Evolutionary conservation across 441 rosid genomes (phyloP).

Genomic region (Populus hybrid): DNA sequence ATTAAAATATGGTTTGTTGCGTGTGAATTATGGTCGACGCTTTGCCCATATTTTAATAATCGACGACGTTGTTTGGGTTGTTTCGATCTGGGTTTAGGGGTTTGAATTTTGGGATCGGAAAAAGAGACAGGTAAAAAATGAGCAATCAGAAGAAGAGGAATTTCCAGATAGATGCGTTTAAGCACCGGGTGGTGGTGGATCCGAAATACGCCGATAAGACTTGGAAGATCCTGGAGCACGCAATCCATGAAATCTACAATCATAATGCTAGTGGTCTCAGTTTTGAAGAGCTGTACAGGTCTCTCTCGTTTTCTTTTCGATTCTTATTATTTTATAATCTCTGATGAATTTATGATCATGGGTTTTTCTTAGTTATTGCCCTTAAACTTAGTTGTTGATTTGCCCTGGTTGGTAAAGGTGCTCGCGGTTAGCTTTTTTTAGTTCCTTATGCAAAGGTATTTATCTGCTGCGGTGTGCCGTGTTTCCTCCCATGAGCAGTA

Average conservation of each 20-base stretch:
- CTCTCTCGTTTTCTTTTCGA: not conserved
- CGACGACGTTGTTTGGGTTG: not conserved
- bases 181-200: conserved; percentile 91
- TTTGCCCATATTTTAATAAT: not conserved
- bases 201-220: conserved; percentile 94
- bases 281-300: conserved; percentile 95
- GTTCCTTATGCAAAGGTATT: not conserved
- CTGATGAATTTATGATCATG: not conserved
- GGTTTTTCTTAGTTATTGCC: not conserved
- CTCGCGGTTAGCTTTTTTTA: not conserved
- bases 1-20: not conserved
- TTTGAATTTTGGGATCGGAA: not conserved
- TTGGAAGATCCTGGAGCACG: conserved; percentile 91
- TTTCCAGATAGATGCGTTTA: conserved; percentile 94
- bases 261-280: conserved; percentile 97
- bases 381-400: not conserved
- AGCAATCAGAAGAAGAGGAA: conserved; percentile 88
- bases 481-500: not conserved
- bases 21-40: too few species aligned
- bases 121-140: conserved; percentile 31
- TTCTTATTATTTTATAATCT: not conserved
- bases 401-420: not conserved
- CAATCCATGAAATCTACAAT: conserved; percentile 94
- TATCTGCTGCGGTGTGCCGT: not conserved
- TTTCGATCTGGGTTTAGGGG: not conserved